phyloP scores from a whole-genome alignment of 2,329 filamentous ascomycete genomes.

The Xylaria sp. region DNA sequence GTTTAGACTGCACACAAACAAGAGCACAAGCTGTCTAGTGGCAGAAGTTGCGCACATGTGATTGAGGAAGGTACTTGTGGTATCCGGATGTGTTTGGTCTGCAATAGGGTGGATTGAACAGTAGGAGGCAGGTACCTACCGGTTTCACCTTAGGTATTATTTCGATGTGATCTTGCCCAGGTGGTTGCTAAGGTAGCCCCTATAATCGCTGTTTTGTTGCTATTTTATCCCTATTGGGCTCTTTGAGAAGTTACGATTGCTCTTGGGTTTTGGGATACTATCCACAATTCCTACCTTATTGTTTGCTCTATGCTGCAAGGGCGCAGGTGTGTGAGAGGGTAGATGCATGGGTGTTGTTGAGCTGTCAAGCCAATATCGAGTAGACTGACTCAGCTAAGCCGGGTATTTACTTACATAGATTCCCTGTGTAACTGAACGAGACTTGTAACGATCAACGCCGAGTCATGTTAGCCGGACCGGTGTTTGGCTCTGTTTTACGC shows the following conservation, averaged over 20 bases:
- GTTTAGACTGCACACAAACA: slow-evolving; percentile 24
- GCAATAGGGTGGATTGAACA: background rate
- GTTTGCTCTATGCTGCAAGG: background rate
- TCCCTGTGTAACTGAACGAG: background rate
- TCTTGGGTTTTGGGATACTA: background rate
- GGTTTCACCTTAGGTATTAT: background rate
- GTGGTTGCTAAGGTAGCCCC: slow-evolving; percentile 5
- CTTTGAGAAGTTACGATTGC: background rate
- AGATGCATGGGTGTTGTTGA: background rate
- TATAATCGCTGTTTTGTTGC: background rate
- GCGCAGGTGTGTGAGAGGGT: background rate
- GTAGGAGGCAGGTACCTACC: slow-evolving; percentile 20
- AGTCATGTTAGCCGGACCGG: background rate
- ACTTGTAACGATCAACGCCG: background rate
- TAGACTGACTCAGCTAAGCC: background rate
- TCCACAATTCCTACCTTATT: background rate
- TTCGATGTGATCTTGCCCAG: background rate
- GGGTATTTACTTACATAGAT: slow-evolving; percentile 6
- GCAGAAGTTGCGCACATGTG: slow-evolving; percentile 4
- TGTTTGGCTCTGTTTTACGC: background rate
- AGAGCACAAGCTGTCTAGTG: slow-evolving; percentile 4
- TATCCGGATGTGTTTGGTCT: slow-evolving; percentile 1
- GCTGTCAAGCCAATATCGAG: background rate
- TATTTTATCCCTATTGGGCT: background rate
- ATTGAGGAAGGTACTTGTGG: slow-evolving; percentile 18